phyloP scores from a whole-genome alignment of 2,329 filamentous ascomycete genomes.

The Colletotrichum sublineola region DNA sequence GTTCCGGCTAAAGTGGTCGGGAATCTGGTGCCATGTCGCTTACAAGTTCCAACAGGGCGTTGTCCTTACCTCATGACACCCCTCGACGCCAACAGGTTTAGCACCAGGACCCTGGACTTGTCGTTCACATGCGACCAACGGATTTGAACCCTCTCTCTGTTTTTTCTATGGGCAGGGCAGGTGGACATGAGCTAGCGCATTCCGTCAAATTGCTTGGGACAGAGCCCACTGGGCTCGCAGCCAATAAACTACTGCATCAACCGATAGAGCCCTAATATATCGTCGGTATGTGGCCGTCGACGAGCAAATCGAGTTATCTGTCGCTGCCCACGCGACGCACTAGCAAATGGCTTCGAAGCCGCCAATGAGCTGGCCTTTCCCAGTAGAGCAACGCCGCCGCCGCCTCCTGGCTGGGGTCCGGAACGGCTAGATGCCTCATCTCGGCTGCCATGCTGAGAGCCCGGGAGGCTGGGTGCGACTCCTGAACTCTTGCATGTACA shows the following conservation, averaged over 20 bases:
- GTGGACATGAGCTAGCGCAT: not conserved
- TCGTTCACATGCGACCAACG: not conserved
- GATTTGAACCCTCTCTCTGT: not conserved
- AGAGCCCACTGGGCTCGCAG: not conserved
- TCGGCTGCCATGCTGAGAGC: not conserved
- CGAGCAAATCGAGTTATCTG: not conserved
- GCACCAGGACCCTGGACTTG: not conserved
- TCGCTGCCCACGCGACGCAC: not conserved
- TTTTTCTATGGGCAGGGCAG: not conserved
- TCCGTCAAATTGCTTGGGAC: not conserved
- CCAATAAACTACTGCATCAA: not conserved
- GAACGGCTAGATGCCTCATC: not conserved
- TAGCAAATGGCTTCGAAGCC: not conserved
- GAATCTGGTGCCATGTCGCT: constrained; percentile 4
- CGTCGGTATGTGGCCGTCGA: not conserved
- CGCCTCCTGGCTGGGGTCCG: not conserved
- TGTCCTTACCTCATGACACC: not conserved
- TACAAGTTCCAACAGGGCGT: not conserved
- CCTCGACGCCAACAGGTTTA: not conserved
- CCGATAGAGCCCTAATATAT: not conserved
- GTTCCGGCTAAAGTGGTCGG: constrained; percentile 15
- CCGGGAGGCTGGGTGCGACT: not conserved
- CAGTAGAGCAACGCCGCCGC: not conserved
- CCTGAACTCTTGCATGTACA: not conserved
- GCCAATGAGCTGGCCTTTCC: not conserved